Conservation (phyloP, 495 filamentous ascomycete genomes). For the Trichoderma reesei region DNA sequence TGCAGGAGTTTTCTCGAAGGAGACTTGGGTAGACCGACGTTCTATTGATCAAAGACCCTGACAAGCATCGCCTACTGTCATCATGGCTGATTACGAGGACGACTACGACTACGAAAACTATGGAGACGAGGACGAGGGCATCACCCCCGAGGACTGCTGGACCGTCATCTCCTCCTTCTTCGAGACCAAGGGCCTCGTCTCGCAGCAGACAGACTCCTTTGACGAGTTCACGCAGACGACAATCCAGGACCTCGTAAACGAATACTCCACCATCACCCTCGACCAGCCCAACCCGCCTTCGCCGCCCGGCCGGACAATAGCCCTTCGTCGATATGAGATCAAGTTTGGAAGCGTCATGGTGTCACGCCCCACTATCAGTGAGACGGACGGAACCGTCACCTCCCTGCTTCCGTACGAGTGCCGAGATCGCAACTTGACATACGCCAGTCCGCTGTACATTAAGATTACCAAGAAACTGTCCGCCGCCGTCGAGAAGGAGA, state of each 20-base stretch:
- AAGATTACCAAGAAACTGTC: constrained; percentile 70
- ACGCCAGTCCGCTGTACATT: constrained; percentile 81
- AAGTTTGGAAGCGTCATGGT: constrained; percentile 81
- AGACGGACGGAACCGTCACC: constrained; percentile 78
- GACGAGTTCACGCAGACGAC: constrained; percentile 90
- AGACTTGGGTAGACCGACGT: neutral
- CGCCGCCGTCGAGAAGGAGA: constrained; percentile 65
- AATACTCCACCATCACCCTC: constrained; percentile 77
- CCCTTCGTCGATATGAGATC: constrained; percentile 82
- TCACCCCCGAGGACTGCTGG: constrained; percentile 94
- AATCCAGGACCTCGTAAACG: constrained; percentile 83
- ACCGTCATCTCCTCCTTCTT: constrained; percentile 95
- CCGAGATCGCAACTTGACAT: constrained; percentile 88
- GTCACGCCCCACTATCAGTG: constrained; percentile 76
- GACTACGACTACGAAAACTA: constrained; percentile 32
- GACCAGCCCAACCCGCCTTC: constrained; percentile 72
- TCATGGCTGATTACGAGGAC: constrained; percentile 23
- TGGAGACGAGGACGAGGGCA: constrained; percentile 59
- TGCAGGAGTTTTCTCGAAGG: neutral
- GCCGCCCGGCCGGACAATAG: constrained; percentile 63
- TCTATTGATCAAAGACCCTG: neutral
- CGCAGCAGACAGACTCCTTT: constrained; percentile 96
- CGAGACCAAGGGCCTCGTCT: constrained; percentile 87
- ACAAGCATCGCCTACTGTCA: neutral
- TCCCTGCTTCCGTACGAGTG: constrained; percentile 85